Base-by-base conservation (phyloP, 148 eudicot genomes). In the Polygonum aviculare region DNA sequence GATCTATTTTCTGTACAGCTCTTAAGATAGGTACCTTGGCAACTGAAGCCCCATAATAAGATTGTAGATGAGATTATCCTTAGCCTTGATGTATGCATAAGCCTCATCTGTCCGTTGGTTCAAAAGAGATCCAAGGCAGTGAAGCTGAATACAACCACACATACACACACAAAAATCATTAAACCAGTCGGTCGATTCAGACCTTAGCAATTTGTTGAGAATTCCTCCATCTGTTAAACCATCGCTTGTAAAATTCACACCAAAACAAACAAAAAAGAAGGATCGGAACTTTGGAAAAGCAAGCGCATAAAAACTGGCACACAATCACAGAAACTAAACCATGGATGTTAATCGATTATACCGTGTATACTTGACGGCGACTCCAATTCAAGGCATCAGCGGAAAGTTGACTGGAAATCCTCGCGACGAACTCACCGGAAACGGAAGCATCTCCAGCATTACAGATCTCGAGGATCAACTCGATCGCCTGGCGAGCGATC, bases 101-200 rank as follows among this genome's bases (percentile, higher is more conserved):
- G 88, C 82, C 72, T 83, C 77, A 71, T 74, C 77, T 75, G 79
- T 83, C 81, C 88, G 86, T 76, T 78, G 79, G 81, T 86, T 86
- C 87, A 95, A 85, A 65, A 95, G 94, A 81, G 88, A 79, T 60
- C 99, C 99, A 59, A 95, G 84, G 86, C 99, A 95, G 76, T 95
- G 99, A 62, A 95, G 87, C 99, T 95, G 80, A 78, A 84, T 73
- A 40, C 52, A 49, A 76, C 55, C n/a, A 79, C 54, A 26, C 31
- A 26, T 26, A 26, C 31, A 51, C 55, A 51, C 2, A 51, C 14
- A 51, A 3, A 51, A 51, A 51, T n/a, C 55, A 51, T 51, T 3
- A 12, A 16, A 51, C 55, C 12, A 47, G 8, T 47, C 50, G 2
- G 7, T 12, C 6, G 11, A 12, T 4, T 5, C 21, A 52, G 59